These are phyloP conservation scores for Fusarium scirpi DNA, from an alignment of 2,329 filamentous ascomycete genomes.

Conservation along the genomic window DNA sequence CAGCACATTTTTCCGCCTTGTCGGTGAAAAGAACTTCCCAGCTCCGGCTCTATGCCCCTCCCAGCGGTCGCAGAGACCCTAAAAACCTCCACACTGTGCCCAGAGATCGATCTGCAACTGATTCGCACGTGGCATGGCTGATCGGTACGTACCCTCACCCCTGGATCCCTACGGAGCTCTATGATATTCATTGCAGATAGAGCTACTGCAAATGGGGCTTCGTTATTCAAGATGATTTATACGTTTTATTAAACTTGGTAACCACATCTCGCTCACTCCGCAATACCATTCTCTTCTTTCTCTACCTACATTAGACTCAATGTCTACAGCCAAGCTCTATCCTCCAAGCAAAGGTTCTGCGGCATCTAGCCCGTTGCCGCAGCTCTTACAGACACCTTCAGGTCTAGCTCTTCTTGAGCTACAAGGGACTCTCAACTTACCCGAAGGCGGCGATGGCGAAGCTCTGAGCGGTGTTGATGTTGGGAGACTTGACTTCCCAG, in stretches of 20 bases:
- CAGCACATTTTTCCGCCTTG: conserved; percentile 17
- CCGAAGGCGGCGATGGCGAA: conserved; percentile 55
- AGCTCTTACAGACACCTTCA: conserved; percentile 87
- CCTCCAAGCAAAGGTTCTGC: conserved; percentile 50
- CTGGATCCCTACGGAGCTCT: neutral
- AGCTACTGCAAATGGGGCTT: neutral
- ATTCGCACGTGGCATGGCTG: conserved; percentile 2
- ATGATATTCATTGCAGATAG: neutral
- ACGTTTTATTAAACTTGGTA: neutral
- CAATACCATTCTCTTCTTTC: no score
- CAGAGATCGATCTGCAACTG: neutral
- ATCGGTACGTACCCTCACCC: conserved; percentile 19
- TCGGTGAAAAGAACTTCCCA: conserved; percentile 43
- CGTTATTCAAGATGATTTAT: neutral
- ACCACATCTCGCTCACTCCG: neutral
- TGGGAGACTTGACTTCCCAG: conserved; percentile 82
- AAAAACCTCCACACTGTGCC: conserved; percentile 19
- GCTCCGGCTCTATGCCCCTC: neutral
- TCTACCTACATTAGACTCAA: conserved; percentile 18
- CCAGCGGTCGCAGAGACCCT: conserved; percentile 11
- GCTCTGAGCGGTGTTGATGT: conserved; percentile 57
- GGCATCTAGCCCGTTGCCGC: conserved; percentile 72
- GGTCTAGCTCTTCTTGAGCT: conserved; percentile 92
- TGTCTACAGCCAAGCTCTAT: conserved; percentile 57
- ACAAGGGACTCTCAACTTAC: conserved; percentile 88